These are phyloP conservation scores for Aspergillus sp. DNA, from an alignment of 2,329 filamentous ascomycete species.

Conservation along the genomic window DNA sequence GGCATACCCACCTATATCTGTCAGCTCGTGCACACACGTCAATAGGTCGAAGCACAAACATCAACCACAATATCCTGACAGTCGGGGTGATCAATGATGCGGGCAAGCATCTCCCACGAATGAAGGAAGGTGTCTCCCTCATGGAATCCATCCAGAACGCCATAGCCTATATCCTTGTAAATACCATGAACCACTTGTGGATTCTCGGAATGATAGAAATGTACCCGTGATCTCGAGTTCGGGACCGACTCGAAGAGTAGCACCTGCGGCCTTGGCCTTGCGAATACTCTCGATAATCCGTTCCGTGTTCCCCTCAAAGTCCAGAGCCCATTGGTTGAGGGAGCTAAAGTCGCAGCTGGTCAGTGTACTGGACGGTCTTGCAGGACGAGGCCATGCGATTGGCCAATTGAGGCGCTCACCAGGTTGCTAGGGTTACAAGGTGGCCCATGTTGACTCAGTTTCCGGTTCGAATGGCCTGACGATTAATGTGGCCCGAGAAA, in stretches of 20 bases:
- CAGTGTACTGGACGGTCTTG: slow-evolving; percentile 4
- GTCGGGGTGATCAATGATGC: slow-evolving; percentile 60
- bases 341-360: slow-evolving; percentile 22
- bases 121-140: slow-evolving; percentile 59
- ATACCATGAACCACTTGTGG: neutral
- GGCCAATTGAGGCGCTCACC: slow-evolving; percentile 21
- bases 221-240: slow-evolving; percentile 56
- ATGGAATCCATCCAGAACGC: slow-evolving; percentile 66
- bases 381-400: neutral
- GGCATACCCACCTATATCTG: slow-evolving; percentile 53
- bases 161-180: slow-evolving; percentile 47
- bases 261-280: slow-evolving; percentile 59
- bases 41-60: slow-evolving; percentile 13
- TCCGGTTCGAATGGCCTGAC: neutral
- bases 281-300: slow-evolving; percentile 65
- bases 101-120: slow-evolving; percentile 62
- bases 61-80: slow-evolving; percentile 67
- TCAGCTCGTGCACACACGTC: neutral
- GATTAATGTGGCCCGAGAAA: too few species aligned
- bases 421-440: slow-evolving; percentile 46
- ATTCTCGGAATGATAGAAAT: neutral
- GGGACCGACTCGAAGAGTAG: slow-evolving; percentile 61
- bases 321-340: slow-evolving; percentile 54
- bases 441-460: slow-evolving; percentile 35
- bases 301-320: slow-evolving; percentile 63